A percentile compares a stretch with the other conserved stretches of the same genome.
Conservation (phyloP, 805 yeast species). For the Wickerhamiella allomyrinae region DNA sequence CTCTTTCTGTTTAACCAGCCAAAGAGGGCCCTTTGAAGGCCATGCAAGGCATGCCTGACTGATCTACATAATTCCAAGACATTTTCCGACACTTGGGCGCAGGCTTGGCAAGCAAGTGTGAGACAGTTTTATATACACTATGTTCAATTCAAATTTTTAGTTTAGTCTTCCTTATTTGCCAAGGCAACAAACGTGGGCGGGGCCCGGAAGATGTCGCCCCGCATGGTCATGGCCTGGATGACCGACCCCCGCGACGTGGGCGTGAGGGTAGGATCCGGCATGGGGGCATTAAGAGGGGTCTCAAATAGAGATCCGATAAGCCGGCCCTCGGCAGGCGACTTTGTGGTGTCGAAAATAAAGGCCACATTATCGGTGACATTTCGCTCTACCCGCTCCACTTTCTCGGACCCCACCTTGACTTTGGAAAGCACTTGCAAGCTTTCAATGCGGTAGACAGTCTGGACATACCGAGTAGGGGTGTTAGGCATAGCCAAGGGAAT, state of each 20-base stretch:
- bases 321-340: constrained; percentile 37
- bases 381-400: constrained; percentile 34
- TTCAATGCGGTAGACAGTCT: constrained; percentile 47
- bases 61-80: too few species aligned
- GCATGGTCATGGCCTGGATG: constrained; percentile 24
- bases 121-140: background rate
- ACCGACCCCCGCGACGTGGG: constrained; percentile 18
- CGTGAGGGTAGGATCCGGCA: constrained; percentile 21
- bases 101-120: background rate
- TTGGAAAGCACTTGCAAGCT: constrained; percentile 46
- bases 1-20: too few species aligned
- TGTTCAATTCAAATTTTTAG: background rate
- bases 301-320: constrained; percentile 60
- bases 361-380: constrained; percentile 48
- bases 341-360: constrained; percentile 43
- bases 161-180: background rate
- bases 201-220: constrained; percentile 27
- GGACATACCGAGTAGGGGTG: constrained; percentile 39
- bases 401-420: constrained; percentile 32
- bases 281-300: constrained; percentile 23
- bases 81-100: too few species aligned
- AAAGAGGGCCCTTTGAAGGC: too few species aligned
- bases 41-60: too few species aligned
- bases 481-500: constrained; percentile 52
- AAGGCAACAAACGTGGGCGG: constrained; percentile 19